These are phyloP conservation scores for Asterella californica DNA, from an alignment of 225 moss, liverwort and hornwort species.

Conservation along the genomic window DNA sequence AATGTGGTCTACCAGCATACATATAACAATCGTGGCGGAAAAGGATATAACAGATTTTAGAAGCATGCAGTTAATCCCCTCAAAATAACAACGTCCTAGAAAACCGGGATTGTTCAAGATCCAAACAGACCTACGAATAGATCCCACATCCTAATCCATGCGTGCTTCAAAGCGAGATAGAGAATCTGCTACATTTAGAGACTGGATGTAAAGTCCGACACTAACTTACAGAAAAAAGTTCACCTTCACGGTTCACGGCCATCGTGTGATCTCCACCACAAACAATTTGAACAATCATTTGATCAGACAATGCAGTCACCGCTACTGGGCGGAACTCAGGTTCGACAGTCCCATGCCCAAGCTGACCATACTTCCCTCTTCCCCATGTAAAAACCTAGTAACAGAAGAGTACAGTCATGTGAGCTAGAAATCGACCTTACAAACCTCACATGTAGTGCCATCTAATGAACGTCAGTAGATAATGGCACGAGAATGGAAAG, in stretches of 20 bases:
- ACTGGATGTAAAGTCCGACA: conserved; percentile 7
- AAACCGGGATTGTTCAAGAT: not conserved
- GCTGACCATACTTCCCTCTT: conserved; percentile 77
- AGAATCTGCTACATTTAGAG: not conserved
- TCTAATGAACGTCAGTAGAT: not conserved
- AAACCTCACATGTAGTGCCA: not conserved
- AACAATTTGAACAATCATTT: conserved; percentile 54
- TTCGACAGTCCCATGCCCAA: conserved; percentile 60
- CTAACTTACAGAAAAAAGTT: conserved; percentile 61
- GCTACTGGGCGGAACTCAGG: conserved; percentile 39
- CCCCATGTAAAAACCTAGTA: conserved; percentile 75
- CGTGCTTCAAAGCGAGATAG: not conserved
- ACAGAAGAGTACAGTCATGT: not conserved
- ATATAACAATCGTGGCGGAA: not conserved
- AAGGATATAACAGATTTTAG: not conserved
- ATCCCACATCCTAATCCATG: not conserved
- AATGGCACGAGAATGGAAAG: not conserved
- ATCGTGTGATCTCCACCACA: conserved; percentile 80
- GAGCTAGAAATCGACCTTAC: not conserved
- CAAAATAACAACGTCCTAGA: not conserved
- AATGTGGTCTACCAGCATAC: not conserved
- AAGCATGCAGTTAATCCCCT: not conserved
- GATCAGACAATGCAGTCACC: conserved; percentile 56
- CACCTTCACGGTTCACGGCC: conserved; percentile 53
- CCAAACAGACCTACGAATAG: not conserved